phyloP scores from a whole-genome alignment of 1,139 yeast species.

The Yamadazyma sp. region DNA sequence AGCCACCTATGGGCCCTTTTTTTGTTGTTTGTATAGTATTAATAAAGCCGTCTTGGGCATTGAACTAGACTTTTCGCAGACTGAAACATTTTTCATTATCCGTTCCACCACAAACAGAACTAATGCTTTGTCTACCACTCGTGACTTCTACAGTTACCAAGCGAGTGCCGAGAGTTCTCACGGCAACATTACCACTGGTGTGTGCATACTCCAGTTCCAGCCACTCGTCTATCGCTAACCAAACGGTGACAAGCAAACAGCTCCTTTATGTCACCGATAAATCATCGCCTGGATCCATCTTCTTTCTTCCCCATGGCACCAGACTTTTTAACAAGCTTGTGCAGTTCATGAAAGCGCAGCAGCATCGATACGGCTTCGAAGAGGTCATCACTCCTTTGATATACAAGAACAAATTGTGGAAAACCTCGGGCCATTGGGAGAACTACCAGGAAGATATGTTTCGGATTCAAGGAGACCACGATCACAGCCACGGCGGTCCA shows the following conservation, averaged over 20 bases:
- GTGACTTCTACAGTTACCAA: no score
- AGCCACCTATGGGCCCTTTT: no score
- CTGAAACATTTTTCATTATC: no score
- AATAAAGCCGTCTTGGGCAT: no score
- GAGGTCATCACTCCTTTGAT: constrained; percentile 94
- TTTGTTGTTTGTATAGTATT: no score
- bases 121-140: no score
- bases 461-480: constrained; percentile 48
- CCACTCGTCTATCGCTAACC: constrained; percentile 1
- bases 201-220: not conserved
- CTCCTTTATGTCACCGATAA: constrained; percentile 75
- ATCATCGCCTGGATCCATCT: constrained; percentile 82
- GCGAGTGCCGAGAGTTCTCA: not conserved
- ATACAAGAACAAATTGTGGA: constrained; percentile 83
- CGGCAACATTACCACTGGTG: no score
- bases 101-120: no score
- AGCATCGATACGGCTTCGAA: constrained; percentile 78
- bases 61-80: no score
- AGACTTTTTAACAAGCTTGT: constrained; percentile 77
- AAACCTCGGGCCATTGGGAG: constrained; percentile 94
- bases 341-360: constrained; percentile 81
- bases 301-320: constrained; percentile 91
- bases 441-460: constrained; percentile 96
- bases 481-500: constrained; percentile 1
- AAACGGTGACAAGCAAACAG: constrained; percentile 43